Base-by-base conservation (phyloP, 495 filamentous ascomycete genomes). In the Xylaria castorea region DNA sequence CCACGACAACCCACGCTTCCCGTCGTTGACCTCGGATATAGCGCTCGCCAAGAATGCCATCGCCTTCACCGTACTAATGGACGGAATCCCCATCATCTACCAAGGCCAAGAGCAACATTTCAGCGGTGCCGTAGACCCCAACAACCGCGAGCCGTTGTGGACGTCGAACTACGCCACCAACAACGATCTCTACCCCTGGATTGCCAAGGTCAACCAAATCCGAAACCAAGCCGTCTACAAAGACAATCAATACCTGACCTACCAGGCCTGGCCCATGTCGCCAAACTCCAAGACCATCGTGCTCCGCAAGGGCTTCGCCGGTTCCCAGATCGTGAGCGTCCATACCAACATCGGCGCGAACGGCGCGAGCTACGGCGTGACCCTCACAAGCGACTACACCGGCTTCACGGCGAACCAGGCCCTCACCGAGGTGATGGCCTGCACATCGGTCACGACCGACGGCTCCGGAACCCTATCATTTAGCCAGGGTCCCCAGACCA, bases 131-230 rank as follows among this genome's bases (percentile, higher is more conserved):
- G 80, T 44, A 63, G 87, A 88, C 48, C 92, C 92, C 1, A 67
- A 79, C 46, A 91, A 94, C 77, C 90, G 92, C 68, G 91, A 94
- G 78, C 89, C 92, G n/a, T 72, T 93, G 50, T 95, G 92, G 92
- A 81, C 87, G 20, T 87, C 88, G 25, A 80, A 81, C 8, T 95
- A 93, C 81, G 75, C 84, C 64, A 92, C 88, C 22, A 78, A 75
- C 30, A 76, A 86, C 0, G 78, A 85, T 9, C 83, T 94, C 5
- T 93, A 93, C 83, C 81, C 80, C 9, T 85, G 86, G 71, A 89
- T 90, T 60, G 80, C 87, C 0, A 81, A 78, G 40, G 75, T 90
- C 20, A 93, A 93, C 80, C 82, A 85, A 63, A 83, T 92, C 69
- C 86, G 91, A 0, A 89, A 85, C 57, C 81, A 83, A 8, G 90